A percentile compares a stretch with the other conserved stretches of the same genome.
Evolutionary conservation across 2,329 filamentous ascomycete species (phyloP).

Genomic region (Tothia fuscella): DNA sequence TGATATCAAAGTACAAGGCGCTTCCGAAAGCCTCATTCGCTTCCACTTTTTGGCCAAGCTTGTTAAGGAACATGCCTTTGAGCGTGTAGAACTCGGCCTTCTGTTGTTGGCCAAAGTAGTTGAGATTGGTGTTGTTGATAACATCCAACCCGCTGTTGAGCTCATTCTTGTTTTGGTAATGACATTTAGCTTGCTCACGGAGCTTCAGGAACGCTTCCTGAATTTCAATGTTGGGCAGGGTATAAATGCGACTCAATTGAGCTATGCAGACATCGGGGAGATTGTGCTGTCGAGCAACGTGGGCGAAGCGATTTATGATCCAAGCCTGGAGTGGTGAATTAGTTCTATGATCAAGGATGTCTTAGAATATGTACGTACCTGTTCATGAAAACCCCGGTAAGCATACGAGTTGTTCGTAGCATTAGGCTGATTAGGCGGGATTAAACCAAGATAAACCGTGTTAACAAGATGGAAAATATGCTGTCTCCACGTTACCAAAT

Average conservation of each 20-base stretch:
- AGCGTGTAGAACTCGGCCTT: slow-evolving; percentile 99
- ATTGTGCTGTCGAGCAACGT: slow-evolving; percentile 93
- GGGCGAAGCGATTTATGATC: slow-evolving; percentile 99
- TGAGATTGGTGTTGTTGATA: slow-evolving; percentile 98
- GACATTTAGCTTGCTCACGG: slow-evolving; percentile 96
- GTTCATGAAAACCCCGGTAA: slow-evolving; percentile 95
- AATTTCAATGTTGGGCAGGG: slow-evolving; percentile 97
- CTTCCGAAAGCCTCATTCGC: slow-evolving; percentile 91
- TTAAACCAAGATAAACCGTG: slow-evolving; percentile 72
- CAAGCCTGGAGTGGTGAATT: too few relatives aligned
- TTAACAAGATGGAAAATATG: slow-evolving; percentile 99
- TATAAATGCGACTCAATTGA: slow-evolving; percentile 95
- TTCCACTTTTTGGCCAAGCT: slow-evolving; percentile 79
- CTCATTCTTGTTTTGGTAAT: slow-evolving; percentile 92
- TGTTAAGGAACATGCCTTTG: slow-evolving; percentile 98
- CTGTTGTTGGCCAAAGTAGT: slow-evolving; percentile 91
- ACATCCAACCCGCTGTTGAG: slow-evolving; percentile 89
- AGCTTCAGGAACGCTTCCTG: slow-evolving; percentile 98
- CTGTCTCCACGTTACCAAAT: slow-evolving; percentile 97
- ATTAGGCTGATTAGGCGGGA: slow-evolving; percentile 46
- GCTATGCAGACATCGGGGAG: slow-evolving; percentile 95
- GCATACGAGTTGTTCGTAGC: slow-evolving; percentile 77
- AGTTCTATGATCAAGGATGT: too few relatives aligned
- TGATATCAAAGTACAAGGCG: slow-evolving; percentile 89
- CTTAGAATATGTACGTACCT: too few relatives aligned